Evolutionary conservation across 2,329 filamentous ascomycete species (phyloP).

Genomic region (Parastagonospora nodorum): DNA sequence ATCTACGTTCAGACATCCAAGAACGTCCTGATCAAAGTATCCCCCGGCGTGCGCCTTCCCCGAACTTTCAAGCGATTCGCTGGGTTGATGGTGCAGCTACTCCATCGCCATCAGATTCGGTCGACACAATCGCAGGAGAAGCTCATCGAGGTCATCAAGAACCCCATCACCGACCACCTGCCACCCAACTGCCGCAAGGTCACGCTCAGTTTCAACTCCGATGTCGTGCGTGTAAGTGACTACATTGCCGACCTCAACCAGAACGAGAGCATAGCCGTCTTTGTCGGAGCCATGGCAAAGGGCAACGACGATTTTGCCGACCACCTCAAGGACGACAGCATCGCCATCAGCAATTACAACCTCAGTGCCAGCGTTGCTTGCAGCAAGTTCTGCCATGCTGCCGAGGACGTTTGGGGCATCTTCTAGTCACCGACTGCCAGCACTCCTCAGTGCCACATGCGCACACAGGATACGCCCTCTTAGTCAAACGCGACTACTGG

Average conservation of each 20-base stretch:
- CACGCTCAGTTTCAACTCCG: slow-evolving; percentile 91
- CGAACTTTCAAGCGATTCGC: slow-evolving; percentile 99
- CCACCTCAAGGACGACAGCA: slow-evolving; percentile 91
- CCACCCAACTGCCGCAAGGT: slow-evolving; percentile 98
- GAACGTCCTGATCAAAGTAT: slow-evolving; percentile 96
- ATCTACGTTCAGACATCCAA: slow-evolving; percentile 99
- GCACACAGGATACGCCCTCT: slow-evolving; percentile 33
- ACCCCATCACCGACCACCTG: slow-evolving; percentile 95
- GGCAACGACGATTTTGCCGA: slow-evolving; percentile 95
- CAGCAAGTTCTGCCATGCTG: slow-evolving; percentile 99
- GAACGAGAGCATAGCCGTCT: slow-evolving; percentile 95
- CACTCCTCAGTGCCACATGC: slow-evolving; percentile 17
- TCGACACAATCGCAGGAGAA: slow-evolving; percentile 98
- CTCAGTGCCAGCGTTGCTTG: slow-evolving; percentile 96
- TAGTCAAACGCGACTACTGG: slow-evolving; percentile 29
- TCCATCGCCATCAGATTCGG: slow-evolving; percentile 93
- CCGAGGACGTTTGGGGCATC: slow-evolving; percentile 94
- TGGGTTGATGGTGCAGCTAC: slow-evolving; percentile 95
- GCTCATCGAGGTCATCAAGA: slow-evolving; percentile 94
- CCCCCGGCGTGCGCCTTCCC: slow-evolving; percentile 95
- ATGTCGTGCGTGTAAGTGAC: slow-evolving; percentile 83
- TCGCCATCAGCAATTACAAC: slow-evolving; percentile 98
- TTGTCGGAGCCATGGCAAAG: slow-evolving; percentile 98
- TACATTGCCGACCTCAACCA: slow-evolving; percentile 80
- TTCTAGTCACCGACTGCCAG: slow-evolving; percentile 60